Percentiles rank a stretch among this genome's conserved stretches.
Conservation (phyloP, 768 basidiomycete genomes). For the Lentinula detonsa region DNA sequence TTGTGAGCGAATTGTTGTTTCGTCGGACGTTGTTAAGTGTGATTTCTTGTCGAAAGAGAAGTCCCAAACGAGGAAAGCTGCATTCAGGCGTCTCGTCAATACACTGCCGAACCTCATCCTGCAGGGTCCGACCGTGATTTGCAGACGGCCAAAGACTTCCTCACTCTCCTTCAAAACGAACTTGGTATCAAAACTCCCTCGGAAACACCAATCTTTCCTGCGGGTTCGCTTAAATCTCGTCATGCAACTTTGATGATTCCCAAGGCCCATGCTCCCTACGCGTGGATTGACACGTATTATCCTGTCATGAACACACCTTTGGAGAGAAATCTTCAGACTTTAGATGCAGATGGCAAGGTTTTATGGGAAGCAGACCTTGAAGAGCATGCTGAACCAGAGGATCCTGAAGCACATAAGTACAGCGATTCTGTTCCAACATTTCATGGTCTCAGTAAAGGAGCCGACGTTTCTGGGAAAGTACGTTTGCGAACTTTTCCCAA, state of each 20-base stretch:
- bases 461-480: slow-evolving; percentile 56
- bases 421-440: slow-evolving; percentile 56
- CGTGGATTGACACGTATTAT: slow-evolving; percentile 71
- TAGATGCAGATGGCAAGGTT: slow-evolving; percentile 41
- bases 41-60: slow-evolving; percentile 24
- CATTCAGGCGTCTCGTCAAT: slow-evolving; percentile 43
- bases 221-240: slow-evolving; percentile 50
- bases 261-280: slow-evolving; percentile 31
- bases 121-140: slow-evolving; percentile 55
- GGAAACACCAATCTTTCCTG: slow-evolving; percentile 42
- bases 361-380: slow-evolving; percentile 58
- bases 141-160: slow-evolving; percentile 50
- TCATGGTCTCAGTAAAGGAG: slow-evolving; percentile 66
- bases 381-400: slow-evolving; percentile 61
- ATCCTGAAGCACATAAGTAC: slow-evolving; percentile 55
- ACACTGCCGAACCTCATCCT: slow-evolving; percentile 50
- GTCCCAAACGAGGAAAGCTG: slow-evolving; percentile 48
- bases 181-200: slow-evolving; percentile 31
- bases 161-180: slow-evolving; percentile 44
- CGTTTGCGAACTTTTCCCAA: slow-evolving; percentile 24
- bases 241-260: slow-evolving; percentile 45
- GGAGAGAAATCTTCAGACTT: slow-evolving; percentile 46
- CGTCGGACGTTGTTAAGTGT: neutral
- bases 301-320: slow-evolving; percentile 68
- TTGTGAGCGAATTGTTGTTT: neutral